These are phyloP conservation scores for Cyberlindnera meyerae DNA, from an alignment of 805 yeast genomes.

Conservation along the genomic window DNA sequence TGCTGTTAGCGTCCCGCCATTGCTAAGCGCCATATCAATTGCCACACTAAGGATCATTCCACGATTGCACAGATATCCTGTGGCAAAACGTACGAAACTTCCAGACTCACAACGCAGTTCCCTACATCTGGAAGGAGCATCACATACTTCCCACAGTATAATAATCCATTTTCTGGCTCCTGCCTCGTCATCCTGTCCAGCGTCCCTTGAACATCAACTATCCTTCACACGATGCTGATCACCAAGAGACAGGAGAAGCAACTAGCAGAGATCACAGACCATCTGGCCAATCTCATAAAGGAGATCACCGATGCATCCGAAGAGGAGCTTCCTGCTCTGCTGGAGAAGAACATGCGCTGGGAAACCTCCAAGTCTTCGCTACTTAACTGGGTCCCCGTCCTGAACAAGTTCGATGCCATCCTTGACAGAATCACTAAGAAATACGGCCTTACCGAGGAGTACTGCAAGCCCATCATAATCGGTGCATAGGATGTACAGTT, in stretches of 20 bases:
- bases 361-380: conserved; percentile 64
- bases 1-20: too few relatives aligned
- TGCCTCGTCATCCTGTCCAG: too few relatives aligned
- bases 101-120: too few relatives aligned
- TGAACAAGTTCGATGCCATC: conserved; percentile 70
- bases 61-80: too few relatives aligned
- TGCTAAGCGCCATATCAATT: too few relatives aligned
- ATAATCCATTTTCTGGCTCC: too few relatives aligned
- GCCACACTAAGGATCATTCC: too few relatives aligned
- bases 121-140: too few relatives aligned
- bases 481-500: conserved; percentile 40
- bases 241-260: conserved; percentile 26
- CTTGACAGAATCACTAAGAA: conserved; percentile 49
- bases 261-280: conserved; percentile 23
- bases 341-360: conserved; percentile 44
- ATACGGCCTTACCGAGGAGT: conserved; percentile 44
- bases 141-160: too few relatives aligned
- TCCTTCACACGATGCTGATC: conserved; percentile 18
- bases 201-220: too few relatives aligned
- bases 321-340: conserved; percentile 35
- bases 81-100: too few relatives aligned
- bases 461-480: conserved; percentile 44
- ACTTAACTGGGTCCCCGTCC: conserved; percentile 68
- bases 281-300: conserved; percentile 34
- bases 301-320: conserved; percentile 35